Base-by-base conservation (phyloP, 176 grass and related monocot genomes). In the Saccharum officinarum region DNA sequence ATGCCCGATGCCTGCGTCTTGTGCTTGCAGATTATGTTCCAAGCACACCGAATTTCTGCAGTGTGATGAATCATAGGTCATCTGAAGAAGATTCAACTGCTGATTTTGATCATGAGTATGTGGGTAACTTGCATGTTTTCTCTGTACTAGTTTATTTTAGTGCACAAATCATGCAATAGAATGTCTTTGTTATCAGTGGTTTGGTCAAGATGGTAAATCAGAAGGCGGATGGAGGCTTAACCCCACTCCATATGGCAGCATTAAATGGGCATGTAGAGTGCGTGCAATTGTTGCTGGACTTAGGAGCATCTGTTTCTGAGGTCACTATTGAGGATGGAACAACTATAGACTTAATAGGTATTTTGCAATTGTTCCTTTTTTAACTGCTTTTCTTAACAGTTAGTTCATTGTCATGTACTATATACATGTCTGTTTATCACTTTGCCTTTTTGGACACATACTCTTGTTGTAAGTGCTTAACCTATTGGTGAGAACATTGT, bases 241-340 rank as follows among this genome's bases (percentile, higher is more conserved):
- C 93, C 49, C 86, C 97, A 18, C 91, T 98, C 78, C 97, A 98
- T 85, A 98, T 98, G 97, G 91, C 97, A 37, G 91, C 88, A n/a
- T 75, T 98, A 85, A 98, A 98, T 36, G 92, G 91, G 20, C 91
- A 98, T 71, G 86, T 86, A 14, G 97, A 98, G 63, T 92, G 91
- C 26, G 84, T 98, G 57, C 97, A 98, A 60, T 82, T 98, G 75
- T 76, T 98, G 67, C 71, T 98, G 23, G 93, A 98, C 69, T 81
- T 95, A 86, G 91, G 93, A 54, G 97, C 97, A 67, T 87, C 40
- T 79, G 88, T 95, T 69, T 86, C 86, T 22, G 97, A 93, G 36
- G 86, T 94, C 77, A 98, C 93, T 52, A 81, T 98, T 59, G 90
- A 95, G 80, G 93, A 98, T 65, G 97, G 93, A 38, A 90, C 93